Conservation (phyloP, 805 yeast genomes). For the Cyberlindnera misumaiensis region DNA sequence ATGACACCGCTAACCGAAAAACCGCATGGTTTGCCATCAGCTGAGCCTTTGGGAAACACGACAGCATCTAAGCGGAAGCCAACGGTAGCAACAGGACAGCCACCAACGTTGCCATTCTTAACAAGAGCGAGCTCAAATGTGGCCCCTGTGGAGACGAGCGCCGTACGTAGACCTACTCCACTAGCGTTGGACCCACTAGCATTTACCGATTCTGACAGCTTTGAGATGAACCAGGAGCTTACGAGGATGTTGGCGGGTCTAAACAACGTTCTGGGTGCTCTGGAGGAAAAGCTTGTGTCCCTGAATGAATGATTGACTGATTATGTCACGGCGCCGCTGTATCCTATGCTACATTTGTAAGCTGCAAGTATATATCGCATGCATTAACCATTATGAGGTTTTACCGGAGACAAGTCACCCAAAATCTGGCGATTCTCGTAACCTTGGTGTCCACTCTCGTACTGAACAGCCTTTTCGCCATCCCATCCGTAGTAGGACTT, state of each 20-base stretch:
- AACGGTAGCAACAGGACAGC: not conserved
- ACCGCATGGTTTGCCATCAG: constrained; percentile 9
- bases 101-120: constrained; percentile 14
- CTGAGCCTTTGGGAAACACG: not conserved
- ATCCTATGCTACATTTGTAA: too few species aligned
- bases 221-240: constrained; percentile 24
- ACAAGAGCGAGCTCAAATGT: constrained; percentile 8
- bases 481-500: constrained; percentile 33
- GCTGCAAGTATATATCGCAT: too few species aligned
- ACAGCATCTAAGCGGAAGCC: constrained; percentile 5
- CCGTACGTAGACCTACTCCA: constrained; percentile 6
- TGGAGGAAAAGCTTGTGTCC: constrained; percentile 25
- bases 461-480: not conserved
- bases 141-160: constrained; percentile 4
- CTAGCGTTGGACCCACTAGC: constrained; percentile 12
- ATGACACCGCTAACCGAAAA: constrained; percentile 81
- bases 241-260: constrained; percentile 16
- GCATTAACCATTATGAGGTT: not conserved
- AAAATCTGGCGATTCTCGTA: not conserved
- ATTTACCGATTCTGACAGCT: constrained; percentile 19
- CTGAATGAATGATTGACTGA: constrained; percentile 15
- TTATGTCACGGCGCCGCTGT: too few species aligned
- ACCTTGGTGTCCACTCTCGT: constrained; percentile 4
- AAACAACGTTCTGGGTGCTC: constrained; percentile 20
- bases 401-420: not conserved